These are phyloP conservation scores for Boletus pseudo-olivaceus DNA, from an alignment of 768 basidiomycete species.

Conservation along the genomic window DNA sequence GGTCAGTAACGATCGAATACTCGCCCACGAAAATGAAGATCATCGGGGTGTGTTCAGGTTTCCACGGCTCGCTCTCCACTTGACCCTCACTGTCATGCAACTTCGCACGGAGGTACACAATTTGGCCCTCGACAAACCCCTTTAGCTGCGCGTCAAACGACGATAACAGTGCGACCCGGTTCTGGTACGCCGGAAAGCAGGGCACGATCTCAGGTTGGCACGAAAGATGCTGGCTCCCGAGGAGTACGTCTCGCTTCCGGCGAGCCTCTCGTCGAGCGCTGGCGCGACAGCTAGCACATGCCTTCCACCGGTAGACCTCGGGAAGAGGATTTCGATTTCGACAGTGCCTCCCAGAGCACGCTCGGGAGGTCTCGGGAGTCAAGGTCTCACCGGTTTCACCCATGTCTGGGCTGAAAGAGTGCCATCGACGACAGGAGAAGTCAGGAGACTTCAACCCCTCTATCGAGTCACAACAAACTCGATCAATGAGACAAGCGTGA, in stretches of 20 bases:
- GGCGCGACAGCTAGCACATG: slow-evolving; percentile 39
- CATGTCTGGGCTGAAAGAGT: slow-evolving; percentile 6
- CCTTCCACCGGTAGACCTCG: slow-evolving; percentile 39
- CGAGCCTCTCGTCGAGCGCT: slow-evolving; percentile 9
- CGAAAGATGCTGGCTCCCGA: neutral
- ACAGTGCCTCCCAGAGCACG: slow-evolving; percentile 37
- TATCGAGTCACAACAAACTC: neutral
- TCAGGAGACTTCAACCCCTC: neutral
- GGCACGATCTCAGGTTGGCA: slow-evolving; percentile 4
- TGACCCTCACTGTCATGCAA: neutral
- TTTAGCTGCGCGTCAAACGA: slow-evolving; percentile 16
- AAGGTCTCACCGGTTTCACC: neutral
- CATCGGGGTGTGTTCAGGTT: neutral
- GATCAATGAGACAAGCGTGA: slow-evolving; percentile 17
- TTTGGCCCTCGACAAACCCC: slow-evolving; percentile 24
- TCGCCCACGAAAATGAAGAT: slow-evolving; percentile 25
- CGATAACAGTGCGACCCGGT: slow-evolving; percentile 9
- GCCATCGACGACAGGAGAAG: neutral
- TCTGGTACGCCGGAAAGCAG: slow-evolving; percentile 20
- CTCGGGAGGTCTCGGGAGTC: slow-evolving; percentile 30
- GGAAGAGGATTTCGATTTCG: slow-evolving; percentile 34
- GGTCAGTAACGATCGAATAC: slow-evolving; percentile 22
- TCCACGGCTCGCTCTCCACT: neutral
- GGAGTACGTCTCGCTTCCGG: neutral
- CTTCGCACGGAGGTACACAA: slow-evolving; percentile 22